Conservation (phyloP, 1,139 yeast species). For the Schwanniomyces etchellsii region DNA sequence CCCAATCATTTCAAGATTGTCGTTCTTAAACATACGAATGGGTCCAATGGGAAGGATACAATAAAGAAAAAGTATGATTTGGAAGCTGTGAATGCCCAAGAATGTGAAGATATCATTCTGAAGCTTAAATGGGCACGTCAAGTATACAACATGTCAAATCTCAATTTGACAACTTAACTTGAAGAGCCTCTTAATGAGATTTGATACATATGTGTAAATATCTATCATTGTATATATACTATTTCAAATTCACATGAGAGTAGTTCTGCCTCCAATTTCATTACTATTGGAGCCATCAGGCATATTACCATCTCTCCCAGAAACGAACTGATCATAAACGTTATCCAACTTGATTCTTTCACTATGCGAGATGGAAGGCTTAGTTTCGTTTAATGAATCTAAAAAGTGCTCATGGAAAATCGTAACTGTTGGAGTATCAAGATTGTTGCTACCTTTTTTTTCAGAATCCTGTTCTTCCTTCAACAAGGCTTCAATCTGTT, state of each 20-base stretch:
- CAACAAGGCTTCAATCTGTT: conserved; percentile 42
- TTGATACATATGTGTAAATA: background rate
- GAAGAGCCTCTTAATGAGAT: background rate
- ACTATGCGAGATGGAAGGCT: conserved; percentile 75
- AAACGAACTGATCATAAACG: conserved; percentile 70
- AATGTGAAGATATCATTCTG: conserved; percentile 71
- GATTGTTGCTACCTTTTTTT: background rate
- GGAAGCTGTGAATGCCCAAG: conserved; percentile 61
- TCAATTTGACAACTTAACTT: conserved; percentile 1
- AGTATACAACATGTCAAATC: conserved; percentile 29
- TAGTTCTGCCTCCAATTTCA: conserved; percentile 81
- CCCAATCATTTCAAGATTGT: conserved; percentile 81
- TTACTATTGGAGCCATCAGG: conserved; percentile 80
- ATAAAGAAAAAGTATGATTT: conserved; percentile 72
- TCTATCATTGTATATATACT: background rate
- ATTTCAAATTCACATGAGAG: conserved; percentile 51
- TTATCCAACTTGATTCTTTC: conserved; percentile 59
- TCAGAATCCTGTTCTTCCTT: conserved; percentile 2
- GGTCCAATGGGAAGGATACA: conserved; percentile 18
- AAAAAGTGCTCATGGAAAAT: conserved; percentile 53
- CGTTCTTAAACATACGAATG: conserved; percentile 53
- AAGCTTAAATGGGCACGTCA: conserved; percentile 52
- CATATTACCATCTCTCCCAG: conserved; percentile 83
- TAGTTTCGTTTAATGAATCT: conserved; percentile 70
- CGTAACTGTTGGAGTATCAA: conserved; percentile 14